Evolutionary conservation across 306 rosid species (phyloP), one percentile per base, ranked within the genome.

Genomic region (Quercus parvula): DNA sequence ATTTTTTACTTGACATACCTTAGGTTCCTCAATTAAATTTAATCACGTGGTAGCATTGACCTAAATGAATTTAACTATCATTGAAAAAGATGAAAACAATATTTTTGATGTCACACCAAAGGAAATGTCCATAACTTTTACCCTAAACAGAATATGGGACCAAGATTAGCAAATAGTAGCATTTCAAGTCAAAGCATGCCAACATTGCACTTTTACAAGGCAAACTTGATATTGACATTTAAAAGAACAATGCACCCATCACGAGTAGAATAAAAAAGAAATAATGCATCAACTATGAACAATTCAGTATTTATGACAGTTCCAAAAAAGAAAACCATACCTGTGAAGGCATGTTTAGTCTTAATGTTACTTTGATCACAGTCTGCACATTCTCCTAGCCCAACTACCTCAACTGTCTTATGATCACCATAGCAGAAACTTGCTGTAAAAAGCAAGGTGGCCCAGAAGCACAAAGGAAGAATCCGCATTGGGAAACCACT

Each of bases 381-480:
- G 67, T 92, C 98, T 56, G 91, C 81, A 55, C 99, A 95, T 84
- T 92, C 96, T 84, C 96, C 98, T 2, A 79, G 10, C 3, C 99
- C 99, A 71, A 92, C 90, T 54, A 95, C 94, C 84, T 92, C 87
- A 9, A 90, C 88, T 63, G 85, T 85, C 81, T 79, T 87, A 28
- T 84, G 89, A 61, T 83, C 87, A 74, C 90, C 95, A 75, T 64
- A 63, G 81, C 94, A 87, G 57, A 85, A 81, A 70, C 85, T 84
- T 44, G 68, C 83, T 71, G 85, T 81, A 71, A 86, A 83, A 74
- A 84, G 19, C 83, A 89, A 38, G 49, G 80, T 81, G 59, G 85
- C 27, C 84, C 79, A 87, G 88, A 90, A 82, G 88, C 94, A 89
- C 86, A 71, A 41, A 3, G 82, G 70, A 20, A 83, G 73, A 68